These are phyloP conservation scores for Houttuynia cordata DNA, from an alignment of 164 flowering plant species.

Conservation along the genomic window DNA sequence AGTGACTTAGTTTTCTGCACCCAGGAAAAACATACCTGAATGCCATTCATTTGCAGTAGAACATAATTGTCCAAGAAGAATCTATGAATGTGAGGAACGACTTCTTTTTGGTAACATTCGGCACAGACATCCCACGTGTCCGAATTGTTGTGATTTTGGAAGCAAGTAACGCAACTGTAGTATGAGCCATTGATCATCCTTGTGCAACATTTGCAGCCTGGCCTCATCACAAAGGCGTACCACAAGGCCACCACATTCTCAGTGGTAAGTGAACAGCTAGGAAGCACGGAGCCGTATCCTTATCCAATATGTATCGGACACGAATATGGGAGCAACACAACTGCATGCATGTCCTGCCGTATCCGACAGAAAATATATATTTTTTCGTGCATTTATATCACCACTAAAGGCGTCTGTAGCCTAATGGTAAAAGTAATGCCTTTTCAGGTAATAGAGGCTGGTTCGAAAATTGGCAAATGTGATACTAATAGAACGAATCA, in stretches of 20 bases:
- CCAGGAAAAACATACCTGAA: neutral
- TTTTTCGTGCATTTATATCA: too few relatives aligned
- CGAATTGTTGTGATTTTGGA: neutral
- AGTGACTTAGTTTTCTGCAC: too few relatives aligned
- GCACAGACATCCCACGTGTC: neutral
- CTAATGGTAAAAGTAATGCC: too few relatives aligned
- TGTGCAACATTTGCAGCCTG: neutral
- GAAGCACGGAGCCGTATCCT: too few relatives aligned
- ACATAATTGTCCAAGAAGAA: conserved; percentile 3
- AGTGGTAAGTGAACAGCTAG: neutral
- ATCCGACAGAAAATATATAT: too few relatives aligned
- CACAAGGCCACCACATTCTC: conserved; percentile 4
- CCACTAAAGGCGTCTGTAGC: too few relatives aligned
- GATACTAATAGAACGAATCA: too few relatives aligned
- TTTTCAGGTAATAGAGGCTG: too few relatives aligned
- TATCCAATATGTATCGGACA: too few relatives aligned
- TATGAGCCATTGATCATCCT: conserved; percentile 1
- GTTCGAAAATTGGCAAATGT: too few relatives aligned
- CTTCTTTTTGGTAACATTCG: neutral
- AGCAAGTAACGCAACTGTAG: conserved; percentile 1
- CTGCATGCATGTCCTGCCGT: too few relatives aligned
- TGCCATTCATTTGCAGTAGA: neutral
- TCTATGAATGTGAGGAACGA: neutral
- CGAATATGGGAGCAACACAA: too few relatives aligned
- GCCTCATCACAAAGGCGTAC: conserved; percentile 3